Percentiles rank a stretch among this genome's conserved stretches.
Evolutionary conservation across 306 rosid species (phyloP).

Genomic region (Lathyrus tuberosus): DNA sequence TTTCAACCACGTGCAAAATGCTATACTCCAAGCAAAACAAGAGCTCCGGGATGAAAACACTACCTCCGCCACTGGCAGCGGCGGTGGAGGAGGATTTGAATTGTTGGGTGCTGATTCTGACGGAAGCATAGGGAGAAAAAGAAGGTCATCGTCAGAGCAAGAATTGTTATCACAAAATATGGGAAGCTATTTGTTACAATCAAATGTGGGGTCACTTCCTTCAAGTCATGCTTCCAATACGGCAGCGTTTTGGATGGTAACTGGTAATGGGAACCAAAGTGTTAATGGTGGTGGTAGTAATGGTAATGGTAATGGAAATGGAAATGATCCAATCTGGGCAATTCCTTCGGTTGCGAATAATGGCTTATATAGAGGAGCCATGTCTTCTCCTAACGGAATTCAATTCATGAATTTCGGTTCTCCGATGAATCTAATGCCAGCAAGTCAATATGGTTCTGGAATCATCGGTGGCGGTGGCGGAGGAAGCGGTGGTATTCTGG

Average conservation of each 20-base stretch:
- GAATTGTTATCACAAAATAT: constrained; percentile 57
- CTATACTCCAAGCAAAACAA: constrained; percentile 56
- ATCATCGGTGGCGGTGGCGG: constrained; percentile 21
- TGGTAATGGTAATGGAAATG: constrained; percentile 25
- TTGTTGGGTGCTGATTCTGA: constrained; percentile 46
- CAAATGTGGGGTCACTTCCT: constrained; percentile 68
- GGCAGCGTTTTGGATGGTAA: constrained; percentile 76
- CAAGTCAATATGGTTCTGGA: constrained; percentile 56
- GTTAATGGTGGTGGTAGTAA: constrained; percentile 12
- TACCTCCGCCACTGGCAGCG: constrained; percentile 7
- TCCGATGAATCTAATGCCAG: constrained; percentile 68
- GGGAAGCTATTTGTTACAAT: constrained; percentile 75
- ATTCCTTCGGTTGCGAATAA: constrained; percentile 44
- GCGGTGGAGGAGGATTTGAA: constrained; percentile 36
- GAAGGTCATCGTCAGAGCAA: constrained; percentile 62
- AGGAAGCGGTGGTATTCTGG: constrained; percentile 24
- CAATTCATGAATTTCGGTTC: constrained; percentile 91
- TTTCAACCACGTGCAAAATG: constrained; percentile 55
- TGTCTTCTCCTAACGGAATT: constrained; percentile 48
- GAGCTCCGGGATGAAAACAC: constrained; percentile 50
- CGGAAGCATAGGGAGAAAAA: constrained; percentile 54
- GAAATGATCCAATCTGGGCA: constrained; percentile 49
- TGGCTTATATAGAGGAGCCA: constrained; percentile 56
- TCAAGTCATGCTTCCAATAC: constrained; percentile 63
- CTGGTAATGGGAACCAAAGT: constrained; percentile 52